A percentile compares a stretch with the other conserved stretches of the same genome.
phyloP scores from a whole-genome alignment of 2,329 filamentous ascomycete species.

The Microcyclosporella mali region DNA sequence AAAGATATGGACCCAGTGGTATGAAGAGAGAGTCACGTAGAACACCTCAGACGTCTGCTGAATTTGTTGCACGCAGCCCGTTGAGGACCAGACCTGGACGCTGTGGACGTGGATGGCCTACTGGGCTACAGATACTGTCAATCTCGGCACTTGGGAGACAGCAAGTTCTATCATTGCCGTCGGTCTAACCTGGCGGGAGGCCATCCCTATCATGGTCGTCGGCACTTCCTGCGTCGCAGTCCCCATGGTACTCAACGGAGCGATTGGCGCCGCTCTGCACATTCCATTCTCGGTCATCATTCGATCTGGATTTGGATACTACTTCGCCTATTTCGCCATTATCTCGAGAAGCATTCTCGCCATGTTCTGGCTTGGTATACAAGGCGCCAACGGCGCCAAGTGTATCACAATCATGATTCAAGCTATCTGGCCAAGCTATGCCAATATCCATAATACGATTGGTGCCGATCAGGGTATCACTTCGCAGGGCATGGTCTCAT shows the following conservation, averaged over 20 bases:
- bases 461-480: constrained; percentile 46
- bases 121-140: constrained; percentile 38
- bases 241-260: constrained; percentile 39
- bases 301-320: constrained; percentile 52
- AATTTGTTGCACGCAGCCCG: constrained; percentile 4
- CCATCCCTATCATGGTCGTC: constrained; percentile 47
- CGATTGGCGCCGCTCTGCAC: constrained; percentile 50
- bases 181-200: constrained; percentile 52
- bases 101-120: constrained; percentile 38
- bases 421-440: constrained; percentile 54
- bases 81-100: constrained; percentile 28
- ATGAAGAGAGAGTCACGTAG: no score
- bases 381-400: constrained; percentile 24
- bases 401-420: constrained; percentile 19
- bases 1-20: constrained; percentile 4
- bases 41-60: no score
- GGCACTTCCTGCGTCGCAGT: constrained; percentile 49
- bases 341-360: constrained; percentile 27
- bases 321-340: constrained; percentile 37
- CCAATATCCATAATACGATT: constrained; percentile 47
- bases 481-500: constrained; percentile 50
- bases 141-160: constrained; percentile 30
- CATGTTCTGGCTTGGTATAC: constrained; percentile 30
- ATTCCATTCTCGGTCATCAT: constrained; percentile 52
- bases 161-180: constrained; percentile 46